Evolutionary conservation across 2,329 filamentous ascomycete species (phyloP), one percentile per base, ranked within the genome.

Genomic region (Microsporum ferrugineum): DNA sequence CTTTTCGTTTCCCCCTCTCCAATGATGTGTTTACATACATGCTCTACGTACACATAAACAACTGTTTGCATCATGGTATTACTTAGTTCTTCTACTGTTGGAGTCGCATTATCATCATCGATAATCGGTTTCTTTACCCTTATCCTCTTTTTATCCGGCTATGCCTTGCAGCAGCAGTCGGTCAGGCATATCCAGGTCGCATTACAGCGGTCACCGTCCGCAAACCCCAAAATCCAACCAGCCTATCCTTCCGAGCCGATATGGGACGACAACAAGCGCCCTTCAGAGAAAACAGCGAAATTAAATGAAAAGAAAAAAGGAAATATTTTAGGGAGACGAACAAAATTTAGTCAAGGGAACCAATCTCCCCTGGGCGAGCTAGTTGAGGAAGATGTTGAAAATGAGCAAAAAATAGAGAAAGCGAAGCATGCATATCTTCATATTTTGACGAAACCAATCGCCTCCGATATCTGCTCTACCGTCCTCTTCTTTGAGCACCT

Each of bases 121-220:
- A 69, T 78, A 29, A 88, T 96, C 62, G 77, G 89, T 65, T 72
- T 88, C 31, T 96, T 89, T 74, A 95, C 91, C 2, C 73, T 86
- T 41, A 83, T 91, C 3, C 84, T 96, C 31, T 96, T 96, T 73
- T 79, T 96, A 36, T 90, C 88, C 58, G 91, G 91, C 68, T 96
- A 95, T 72, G 82, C 86, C 2, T 81, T 96, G 59, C 91, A 96
- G 70, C 91, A 96, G 73, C 84, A 89, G 68, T 94, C 90, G 0
- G 83, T 96, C 3, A 83, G 82, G 64, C 86, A 87, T 67, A 81
- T 96, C 36, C 88, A 92, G 68, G 63, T 62, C 3, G 63, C 56
- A 14, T 36, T 63, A 14, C 61, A 58, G 10, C 60, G 56, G 34
- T 56, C 60, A 10, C n/a, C 57, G 23, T 10, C 38, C 6, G 57